These are phyloP conservation scores for Aspergillus floridensis DNA, from an alignment of 2,329 filamentous ascomycete genomes.

Conservation along the genomic window DNA sequence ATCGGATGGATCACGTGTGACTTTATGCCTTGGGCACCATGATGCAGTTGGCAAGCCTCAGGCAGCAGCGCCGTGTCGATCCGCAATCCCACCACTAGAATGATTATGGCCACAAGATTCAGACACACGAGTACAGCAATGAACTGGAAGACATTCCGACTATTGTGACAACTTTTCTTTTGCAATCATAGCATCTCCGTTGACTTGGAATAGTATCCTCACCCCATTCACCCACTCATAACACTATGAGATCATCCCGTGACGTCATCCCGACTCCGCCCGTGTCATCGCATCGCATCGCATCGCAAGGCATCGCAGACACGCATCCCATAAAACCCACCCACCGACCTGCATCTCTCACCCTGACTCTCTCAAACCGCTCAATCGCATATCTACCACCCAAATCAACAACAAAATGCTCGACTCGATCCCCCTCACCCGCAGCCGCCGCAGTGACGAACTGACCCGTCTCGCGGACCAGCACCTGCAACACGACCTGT, in stretches of 20 bases:
- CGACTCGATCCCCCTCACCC: slow-evolving; percentile 50
- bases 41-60: background rate
- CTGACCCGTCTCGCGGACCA: slow-evolving; percentile 56
- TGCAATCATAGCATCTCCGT: no score
- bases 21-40: background rate
- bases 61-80: background rate
- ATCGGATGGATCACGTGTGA: background rate
- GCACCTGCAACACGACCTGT: slow-evolving; percentile 58
- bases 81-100: background rate
- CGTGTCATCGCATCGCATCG: no score
- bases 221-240: no score
- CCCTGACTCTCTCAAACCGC: background rate
- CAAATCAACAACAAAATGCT: slow-evolving; percentile 20
- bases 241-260: no score
- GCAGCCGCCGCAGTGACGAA: slow-evolving; percentile 49
- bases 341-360: background rate
- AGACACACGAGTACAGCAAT: no score
- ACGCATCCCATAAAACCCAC: background rate
- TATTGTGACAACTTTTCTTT: no score
- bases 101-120: no score
- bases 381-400: background rate
- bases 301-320: no score
- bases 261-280: no score
- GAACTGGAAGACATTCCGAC: no score
- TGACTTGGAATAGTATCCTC: no score